These are phyloP conservation scores for Apiospora kogelbergensis DNA, from an alignment of 2,329 filamentous ascomycete species.

Conservation along the genomic window DNA sequence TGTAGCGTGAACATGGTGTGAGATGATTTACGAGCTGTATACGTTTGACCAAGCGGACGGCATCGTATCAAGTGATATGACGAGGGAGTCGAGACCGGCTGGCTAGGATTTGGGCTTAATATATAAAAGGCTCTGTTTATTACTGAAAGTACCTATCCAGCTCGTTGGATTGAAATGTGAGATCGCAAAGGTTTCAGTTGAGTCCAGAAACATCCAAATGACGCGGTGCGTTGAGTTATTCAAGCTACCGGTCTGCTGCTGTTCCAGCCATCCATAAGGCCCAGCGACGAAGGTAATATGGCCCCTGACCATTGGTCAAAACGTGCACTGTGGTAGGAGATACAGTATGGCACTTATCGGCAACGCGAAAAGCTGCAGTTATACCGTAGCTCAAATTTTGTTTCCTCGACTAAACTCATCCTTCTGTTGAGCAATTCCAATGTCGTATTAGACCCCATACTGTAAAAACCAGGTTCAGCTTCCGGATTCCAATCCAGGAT, in stretches of 20 bases:
- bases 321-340: background rate
- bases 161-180: background rate
- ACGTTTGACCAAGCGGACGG: background rate
- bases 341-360: background rate
- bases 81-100: background rate
- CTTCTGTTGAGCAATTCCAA: background rate
- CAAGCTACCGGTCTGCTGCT: background rate
- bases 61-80: background rate
- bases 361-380: background rate
- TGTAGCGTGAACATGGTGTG: background rate
- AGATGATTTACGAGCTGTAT: background rate
- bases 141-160: background rate
- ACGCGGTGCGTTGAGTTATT: background rate
- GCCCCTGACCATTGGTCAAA: background rate
- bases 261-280: background rate
- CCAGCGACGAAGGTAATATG: background rate
- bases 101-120: background rate
- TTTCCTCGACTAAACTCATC: background rate
- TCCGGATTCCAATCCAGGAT: background rate
- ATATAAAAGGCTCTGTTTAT: background rate
- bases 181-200: background rate
- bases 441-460: background rate
- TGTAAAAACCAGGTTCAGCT: background rate
- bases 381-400: background rate
- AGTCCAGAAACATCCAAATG: background rate